Conservation (phyloP, 306 rosid species). For the Quercus bicolor region DNA sequence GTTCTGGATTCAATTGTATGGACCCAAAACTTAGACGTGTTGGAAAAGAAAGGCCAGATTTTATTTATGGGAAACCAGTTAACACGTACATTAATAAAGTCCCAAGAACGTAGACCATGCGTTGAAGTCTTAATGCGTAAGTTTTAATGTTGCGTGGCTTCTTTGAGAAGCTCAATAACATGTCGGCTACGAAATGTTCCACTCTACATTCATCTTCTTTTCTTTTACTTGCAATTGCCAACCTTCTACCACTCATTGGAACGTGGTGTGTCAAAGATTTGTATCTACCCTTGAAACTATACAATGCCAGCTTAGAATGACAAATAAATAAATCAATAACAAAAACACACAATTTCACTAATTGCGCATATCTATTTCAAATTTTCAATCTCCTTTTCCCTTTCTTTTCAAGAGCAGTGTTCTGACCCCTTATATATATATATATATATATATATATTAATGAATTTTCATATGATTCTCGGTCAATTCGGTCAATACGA, state of each 20-base stretch:
- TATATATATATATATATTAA: too few relatives aligned
- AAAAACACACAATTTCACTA: too few relatives aligned
- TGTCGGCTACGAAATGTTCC: conserved; percentile 32
- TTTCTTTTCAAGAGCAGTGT: too few relatives aligned
- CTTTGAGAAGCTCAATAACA: conserved; percentile 36
- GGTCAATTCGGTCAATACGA: too few relatives aligned
- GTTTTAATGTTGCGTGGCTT: conserved; percentile 60
- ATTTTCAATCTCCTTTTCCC: too few relatives aligned
- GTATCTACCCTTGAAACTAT: too few relatives aligned
- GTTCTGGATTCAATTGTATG: background rate
- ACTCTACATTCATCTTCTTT: conserved; percentile 1
- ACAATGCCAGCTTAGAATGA: too few relatives aligned
- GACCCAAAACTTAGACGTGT: background rate
- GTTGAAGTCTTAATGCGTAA: conserved; percentile 37
- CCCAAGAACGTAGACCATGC: conserved; percentile 28
- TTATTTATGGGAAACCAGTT: conserved; percentile 2
- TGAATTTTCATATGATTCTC: too few relatives aligned
- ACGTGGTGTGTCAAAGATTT: background rate
- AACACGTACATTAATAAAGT: background rate
- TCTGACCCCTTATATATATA: too few relatives aligned
- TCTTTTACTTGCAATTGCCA: background rate
- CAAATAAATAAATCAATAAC: too few relatives aligned
- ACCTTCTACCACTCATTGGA: conserved; percentile 1
- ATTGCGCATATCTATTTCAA: too few relatives aligned
- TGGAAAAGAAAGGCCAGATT: background rate